phyloP scores from a whole-genome alignment of 305 asterid genomes.

The Solanum hybrid region DNA sequence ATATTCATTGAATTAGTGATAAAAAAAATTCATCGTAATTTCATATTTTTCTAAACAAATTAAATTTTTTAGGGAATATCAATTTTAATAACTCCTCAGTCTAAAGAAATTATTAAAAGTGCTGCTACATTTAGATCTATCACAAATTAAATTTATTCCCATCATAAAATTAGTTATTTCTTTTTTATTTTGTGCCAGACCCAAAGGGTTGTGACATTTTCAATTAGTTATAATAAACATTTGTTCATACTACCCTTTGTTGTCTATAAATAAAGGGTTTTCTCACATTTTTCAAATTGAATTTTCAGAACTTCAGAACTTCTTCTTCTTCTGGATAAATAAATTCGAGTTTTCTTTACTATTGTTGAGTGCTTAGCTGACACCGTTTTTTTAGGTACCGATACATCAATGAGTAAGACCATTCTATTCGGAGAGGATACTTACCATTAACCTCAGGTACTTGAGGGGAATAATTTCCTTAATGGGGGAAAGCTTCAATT shows the following conservation, averaged over 20 bases:
- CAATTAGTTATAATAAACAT: too few relatives aligned
- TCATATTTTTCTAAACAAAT: neutral
- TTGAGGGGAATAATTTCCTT: neutral
- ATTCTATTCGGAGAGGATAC: neutral
- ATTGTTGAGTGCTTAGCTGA: neutral
- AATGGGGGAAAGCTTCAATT: neutral
- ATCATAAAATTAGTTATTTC: too few relatives aligned
- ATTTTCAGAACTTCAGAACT: neutral
- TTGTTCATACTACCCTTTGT: too few relatives aligned
- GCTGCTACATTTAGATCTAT: neutral
- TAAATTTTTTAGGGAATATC: neutral
- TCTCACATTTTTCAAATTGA: neutral
- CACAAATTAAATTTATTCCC: neutral
- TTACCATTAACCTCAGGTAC: too few relatives aligned
- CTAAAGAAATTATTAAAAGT: neutral
- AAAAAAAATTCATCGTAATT: neutral
- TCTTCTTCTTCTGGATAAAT: neutral
- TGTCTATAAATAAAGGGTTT: neutral
- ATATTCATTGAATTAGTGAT: neutral
- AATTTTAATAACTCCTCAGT: neutral
- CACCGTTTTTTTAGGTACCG: neutral
- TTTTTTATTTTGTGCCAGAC: neutral
- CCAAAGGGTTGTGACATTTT: neutral
- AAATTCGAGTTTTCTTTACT: neutral
- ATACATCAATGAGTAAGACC: neutral